Percentiles rank a stretch among this genome's conserved stretches.
Conservation (phyloP, 768 basidiomycete genomes). For the Tephrocybe sp. region DNA sequence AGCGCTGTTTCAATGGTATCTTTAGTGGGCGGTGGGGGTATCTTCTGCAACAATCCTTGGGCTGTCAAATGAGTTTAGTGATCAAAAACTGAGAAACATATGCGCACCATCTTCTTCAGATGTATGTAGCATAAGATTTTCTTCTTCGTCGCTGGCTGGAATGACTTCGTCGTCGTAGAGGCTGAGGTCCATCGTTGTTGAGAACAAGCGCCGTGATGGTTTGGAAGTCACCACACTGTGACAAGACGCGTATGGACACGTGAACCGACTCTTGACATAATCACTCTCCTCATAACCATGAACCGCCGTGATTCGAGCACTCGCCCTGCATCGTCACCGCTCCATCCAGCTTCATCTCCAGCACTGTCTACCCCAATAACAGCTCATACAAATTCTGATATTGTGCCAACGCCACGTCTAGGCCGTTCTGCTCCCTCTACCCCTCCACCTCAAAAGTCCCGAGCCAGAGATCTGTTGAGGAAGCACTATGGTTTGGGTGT, state of each 20-base stretch:
- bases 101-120: not conserved
- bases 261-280: conserved; percentile 10
- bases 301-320: conserved; percentile 23
- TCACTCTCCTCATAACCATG: conserved; percentile 9
- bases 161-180: conserved; percentile 39
- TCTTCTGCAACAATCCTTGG: not conserved
- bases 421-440: conserved; percentile 25
- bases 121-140: not conserved
- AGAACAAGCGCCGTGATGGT: not conserved
- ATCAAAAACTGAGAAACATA: not conserved
- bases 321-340: conserved; percentile 40
- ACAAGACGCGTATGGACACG: conserved; percentile 14
- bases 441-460: conserved; percentile 41
- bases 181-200: conserved; percentile 11
- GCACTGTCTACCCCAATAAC: conserved; percentile 22
- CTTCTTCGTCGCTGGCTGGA: conserved; percentile 46
- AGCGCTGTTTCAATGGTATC: conserved; percentile 9
- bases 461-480: conserved; percentile 74
- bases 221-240: conserved; percentile 15
- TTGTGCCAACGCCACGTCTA: conserved; percentile 23
- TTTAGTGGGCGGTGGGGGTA: conserved; percentile 2
- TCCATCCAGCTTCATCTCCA: conserved; percentile 40
- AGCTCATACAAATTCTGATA: conserved; percentile 13
- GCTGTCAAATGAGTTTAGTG: not conserved
- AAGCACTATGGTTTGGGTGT: conserved; percentile 86